A percentile compares a stretch with the other conserved stretches of the same genome.
phyloP scores from a whole-genome alignment of 2,329 filamentous ascomycete species.

The Neonectria punicea region DNA sequence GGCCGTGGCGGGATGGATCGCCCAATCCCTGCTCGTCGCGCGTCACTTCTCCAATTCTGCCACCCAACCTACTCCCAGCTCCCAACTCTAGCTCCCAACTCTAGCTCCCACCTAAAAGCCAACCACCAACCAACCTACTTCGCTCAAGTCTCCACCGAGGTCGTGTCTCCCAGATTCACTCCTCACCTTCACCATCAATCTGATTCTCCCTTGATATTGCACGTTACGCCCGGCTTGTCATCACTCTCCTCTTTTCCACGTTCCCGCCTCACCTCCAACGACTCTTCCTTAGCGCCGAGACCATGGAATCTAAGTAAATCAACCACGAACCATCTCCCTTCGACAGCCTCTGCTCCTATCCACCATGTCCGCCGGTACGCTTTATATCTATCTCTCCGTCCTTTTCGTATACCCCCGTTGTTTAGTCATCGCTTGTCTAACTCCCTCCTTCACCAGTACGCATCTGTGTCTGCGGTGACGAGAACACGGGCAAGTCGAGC shows the following conservation, averaged over 20 bases:
- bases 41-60: conserved; percentile 31
- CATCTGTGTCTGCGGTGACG: conserved; percentile 96
- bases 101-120: conserved; percentile 2
- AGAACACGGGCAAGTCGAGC: conserved; percentile 93
- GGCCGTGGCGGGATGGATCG: conserved; percentile 19
- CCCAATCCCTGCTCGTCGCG: conserved; percentile 40
- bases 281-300: conserved; percentile 22
- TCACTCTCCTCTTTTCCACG: neutral
- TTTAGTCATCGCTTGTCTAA: conserved; percentile 23
- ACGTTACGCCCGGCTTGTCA: neutral
- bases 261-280: conserved; percentile 10
- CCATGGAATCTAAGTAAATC: conserved; percentile 36
- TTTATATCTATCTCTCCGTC: conserved; percentile 3
- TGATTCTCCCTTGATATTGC: conserved; percentile 11
- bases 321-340: conserved; percentile 20
- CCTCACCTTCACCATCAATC: conserved; percentile 7
- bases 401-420: neutral
- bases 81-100: conserved; percentile 22
- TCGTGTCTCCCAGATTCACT: neutral
- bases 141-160: conserved; percentile 9
- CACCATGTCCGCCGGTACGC: conserved; percentile 43
- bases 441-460: conserved; percentile 66
- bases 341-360: conserved; percentile 1
- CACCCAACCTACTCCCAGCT: conserved; percentile 31
- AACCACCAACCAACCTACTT: conserved; percentile 23